Evolutionary conservation across 441 rosid genomes (phyloP), one percentile per base, ranked within the genome.

Genomic region (Metrosideros polymorpha): DNA sequence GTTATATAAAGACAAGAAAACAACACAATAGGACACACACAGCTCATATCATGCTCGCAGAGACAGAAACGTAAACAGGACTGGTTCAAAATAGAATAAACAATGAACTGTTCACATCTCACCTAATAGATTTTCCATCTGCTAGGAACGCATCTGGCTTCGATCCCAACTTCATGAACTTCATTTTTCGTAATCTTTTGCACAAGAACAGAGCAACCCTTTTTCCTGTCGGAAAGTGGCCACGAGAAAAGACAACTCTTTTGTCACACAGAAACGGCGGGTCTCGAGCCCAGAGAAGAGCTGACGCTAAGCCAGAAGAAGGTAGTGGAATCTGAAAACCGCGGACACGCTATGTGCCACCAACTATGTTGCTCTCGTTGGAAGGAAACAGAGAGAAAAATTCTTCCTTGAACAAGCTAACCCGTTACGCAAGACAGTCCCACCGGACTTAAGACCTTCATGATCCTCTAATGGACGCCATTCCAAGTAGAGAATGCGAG

Each of bases 141-240:
- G 96, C 91, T 88, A 92, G 95, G 88, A 97, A 94, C 30, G 94
- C 89, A 93, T 97, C 99, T 90, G 99, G 99, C 94, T 95, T 97
- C 75, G 95, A 95, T 54, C 99, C 99, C 89, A 97, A 88, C 94
- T 97, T 97, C 99, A 97, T 96, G 88, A 93, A 95, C 99, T 96
- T 97, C 99, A 97, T 97, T 75, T 89, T 91, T 3, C 29, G 79
- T 39, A 71, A 71, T 71, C 52, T 82, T 30, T 43, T 24, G 86
- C 88, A 71, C 47, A 71, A 42, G 79, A 39, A 71, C 54, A 88
- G 91, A 87, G 82, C 84, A 85, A 53, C 87, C 91, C 87, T 27
- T 54, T 85, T 22, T 39, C 27, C 79, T 39, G n/a, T 22, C 79
- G 52, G 22, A 51, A 54, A 77, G 1, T 32, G 39, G 84, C 85